phyloP scores from a whole-genome alignment of 768 basidiomycete species.

The Kwoniella newhampshirensis region DNA sequence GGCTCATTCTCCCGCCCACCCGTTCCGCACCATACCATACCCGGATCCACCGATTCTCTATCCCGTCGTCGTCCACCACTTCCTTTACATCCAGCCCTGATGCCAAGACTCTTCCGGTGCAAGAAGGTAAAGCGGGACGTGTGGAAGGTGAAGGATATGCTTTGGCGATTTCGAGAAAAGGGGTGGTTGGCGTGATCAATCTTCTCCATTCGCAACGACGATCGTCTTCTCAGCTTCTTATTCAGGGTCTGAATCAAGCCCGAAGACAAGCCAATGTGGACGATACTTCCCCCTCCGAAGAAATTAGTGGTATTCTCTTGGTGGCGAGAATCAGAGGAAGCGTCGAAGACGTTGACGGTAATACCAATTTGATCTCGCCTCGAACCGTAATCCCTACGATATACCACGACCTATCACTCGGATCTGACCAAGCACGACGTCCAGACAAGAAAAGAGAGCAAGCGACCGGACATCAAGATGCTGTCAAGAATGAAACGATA shows the following conservation, averaged over 20 bases:
- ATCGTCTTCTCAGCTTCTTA: too few species aligned
- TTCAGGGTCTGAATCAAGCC: too few species aligned
- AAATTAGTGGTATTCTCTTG: conserved; percentile 17
- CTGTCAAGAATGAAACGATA: conserved; percentile 36
- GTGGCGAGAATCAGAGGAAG: conserved; percentile 14
- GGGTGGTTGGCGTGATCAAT: conserved; percentile 52
- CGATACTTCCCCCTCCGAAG: neutral
- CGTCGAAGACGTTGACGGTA: conserved; percentile 66
- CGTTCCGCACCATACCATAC: conserved; percentile 67
- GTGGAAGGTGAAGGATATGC: conserved; percentile 22
- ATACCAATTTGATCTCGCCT: conserved; percentile 67
- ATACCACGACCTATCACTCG: conserved; percentile 55
- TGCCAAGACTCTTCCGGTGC: conserved; percentile 16
- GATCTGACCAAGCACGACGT: too few species aligned
- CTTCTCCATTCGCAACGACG: conserved; percentile 19
- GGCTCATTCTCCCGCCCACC: conserved; percentile 66
- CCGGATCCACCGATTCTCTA: conserved; percentile 64
- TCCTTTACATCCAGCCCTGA: conserved; percentile 52
- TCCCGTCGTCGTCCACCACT: too few species aligned
- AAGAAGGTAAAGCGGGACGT: conserved; percentile 38
- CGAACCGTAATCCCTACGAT: conserved; percentile 68
- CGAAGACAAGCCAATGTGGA: too few species aligned
- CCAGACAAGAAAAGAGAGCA: neutral
- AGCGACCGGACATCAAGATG: too few species aligned
- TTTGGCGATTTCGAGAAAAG: conserved; percentile 13